phyloP scores from a whole-genome alignment of 1,139 yeast species.

The Pichia cactophila region DNA sequence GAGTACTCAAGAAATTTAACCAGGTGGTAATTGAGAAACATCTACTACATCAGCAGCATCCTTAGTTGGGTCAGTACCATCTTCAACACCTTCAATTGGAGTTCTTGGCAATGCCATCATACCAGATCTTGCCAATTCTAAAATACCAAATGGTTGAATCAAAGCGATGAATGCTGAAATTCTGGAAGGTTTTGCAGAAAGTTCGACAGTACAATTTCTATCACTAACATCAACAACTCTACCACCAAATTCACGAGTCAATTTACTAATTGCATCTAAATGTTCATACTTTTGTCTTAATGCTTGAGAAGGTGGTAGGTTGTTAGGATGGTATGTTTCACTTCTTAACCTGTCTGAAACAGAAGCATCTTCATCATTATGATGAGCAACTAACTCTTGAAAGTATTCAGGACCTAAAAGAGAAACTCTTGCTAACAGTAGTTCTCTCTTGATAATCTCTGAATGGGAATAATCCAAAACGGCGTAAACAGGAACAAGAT shows the following conservation, averaged over 20 bases:
- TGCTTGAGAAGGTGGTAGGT: slow-evolving; percentile 85
- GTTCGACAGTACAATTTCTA: slow-evolving; percentile 88
- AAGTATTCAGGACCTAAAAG: slow-evolving; percentile 95
- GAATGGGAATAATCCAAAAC: slow-evolving; percentile 90
- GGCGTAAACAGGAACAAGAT: slow-evolving; percentile 96
- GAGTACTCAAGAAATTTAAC: slow-evolving; percentile 36
- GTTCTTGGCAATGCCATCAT: slow-evolving; percentile 98
- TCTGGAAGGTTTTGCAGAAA: slow-evolving; percentile 89
- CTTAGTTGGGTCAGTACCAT: slow-evolving; percentile 36
- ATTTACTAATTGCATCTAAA: slow-evolving; percentile 71
- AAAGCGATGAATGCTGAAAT: slow-evolving; percentile 79
- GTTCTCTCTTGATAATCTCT: slow-evolving; percentile 84
- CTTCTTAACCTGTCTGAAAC: slow-evolving; percentile 39
- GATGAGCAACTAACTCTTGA: slow-evolving; percentile 88
- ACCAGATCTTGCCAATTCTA: slow-evolving; percentile 96
- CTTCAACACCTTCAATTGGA: slow-evolving; percentile 51
- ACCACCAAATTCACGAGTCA: slow-evolving; percentile 87
- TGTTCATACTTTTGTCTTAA: slow-evolving; percentile 90
- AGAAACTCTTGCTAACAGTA: slow-evolving; percentile 84
- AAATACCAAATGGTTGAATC: slow-evolving; percentile 89
- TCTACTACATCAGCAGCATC: slow-evolving; percentile 66
- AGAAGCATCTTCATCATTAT: slow-evolving; percentile 47
- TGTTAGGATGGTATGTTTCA: slow-evolving; percentile 74
- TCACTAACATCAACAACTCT: slow-evolving; percentile 86
- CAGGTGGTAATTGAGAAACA: slow-evolving; percentile 87